A percentile compares a stretch with the other conserved stretches of the same genome.
Conservation (phyloP, 352 stramenopile species). For the Phytophthora multivora region DNA sequence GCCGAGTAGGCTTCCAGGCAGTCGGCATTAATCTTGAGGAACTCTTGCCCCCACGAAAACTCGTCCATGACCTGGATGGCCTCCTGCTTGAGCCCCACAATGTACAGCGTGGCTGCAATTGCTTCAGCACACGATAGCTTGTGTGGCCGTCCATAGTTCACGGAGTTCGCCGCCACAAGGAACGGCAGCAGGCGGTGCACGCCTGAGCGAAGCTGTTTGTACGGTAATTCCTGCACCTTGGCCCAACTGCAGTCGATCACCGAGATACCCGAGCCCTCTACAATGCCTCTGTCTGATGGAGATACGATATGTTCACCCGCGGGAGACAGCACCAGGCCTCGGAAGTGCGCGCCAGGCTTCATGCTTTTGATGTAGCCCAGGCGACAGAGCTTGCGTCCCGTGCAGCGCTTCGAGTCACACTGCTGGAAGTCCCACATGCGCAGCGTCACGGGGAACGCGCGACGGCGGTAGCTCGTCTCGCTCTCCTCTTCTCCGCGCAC, state of each 20-base stretch:
- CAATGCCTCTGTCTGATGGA: conserved; percentile 78
- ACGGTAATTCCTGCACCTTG: conserved; percentile 95
- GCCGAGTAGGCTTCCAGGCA: conserved; percentile 85
- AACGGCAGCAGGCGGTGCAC: conserved; percentile 97
- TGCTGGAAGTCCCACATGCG: conserved; percentile 97
- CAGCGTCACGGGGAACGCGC: conserved; percentile 81
- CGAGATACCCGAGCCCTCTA: conserved; percentile 90
- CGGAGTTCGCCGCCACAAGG: conserved; percentile 97
- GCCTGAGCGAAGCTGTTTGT: conserved; percentile 93
- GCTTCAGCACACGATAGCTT: conserved; percentile 98
- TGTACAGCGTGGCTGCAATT: conserved; percentile 97
- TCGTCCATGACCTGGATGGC: conserved; percentile 91
- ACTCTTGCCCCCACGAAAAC: conserved; percentile 94
- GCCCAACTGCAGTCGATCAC: conserved; percentile 99
- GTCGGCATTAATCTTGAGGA: conserved; percentile 95
- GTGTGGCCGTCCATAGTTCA: conserved; percentile 98
- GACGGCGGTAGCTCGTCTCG: conserved; percentile 65
- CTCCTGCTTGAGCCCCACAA: conserved; percentile 93
- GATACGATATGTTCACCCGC: conserved; percentile 92
- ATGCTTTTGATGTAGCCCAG: conserved; percentile 94
- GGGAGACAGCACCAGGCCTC: conserved; percentile 94
- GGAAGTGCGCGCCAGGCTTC: conserved; percentile 92
- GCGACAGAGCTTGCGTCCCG: conserved; percentile 92
- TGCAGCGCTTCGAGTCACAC: conserved; percentile 95
- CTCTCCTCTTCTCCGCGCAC: conserved; percentile 65